Conservation (phyloP, 139 green algal genomes). For the Picochlorum sp. region DNA sequence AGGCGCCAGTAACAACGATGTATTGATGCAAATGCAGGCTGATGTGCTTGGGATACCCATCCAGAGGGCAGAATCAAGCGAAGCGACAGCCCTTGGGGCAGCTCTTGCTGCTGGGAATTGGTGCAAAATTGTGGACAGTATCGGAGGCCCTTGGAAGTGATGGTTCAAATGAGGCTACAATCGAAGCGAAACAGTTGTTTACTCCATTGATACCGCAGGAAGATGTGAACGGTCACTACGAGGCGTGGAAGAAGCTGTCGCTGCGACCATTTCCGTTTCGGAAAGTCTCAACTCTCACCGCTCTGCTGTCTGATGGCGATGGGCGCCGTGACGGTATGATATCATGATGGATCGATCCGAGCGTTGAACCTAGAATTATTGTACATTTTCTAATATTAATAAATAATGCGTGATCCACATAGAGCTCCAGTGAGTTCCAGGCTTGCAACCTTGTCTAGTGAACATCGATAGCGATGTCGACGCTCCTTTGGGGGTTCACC, state of each 20-base stretch:
- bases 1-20: slow-evolving; percentile 71
- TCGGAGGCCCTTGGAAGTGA: slow-evolving; percentile 35
- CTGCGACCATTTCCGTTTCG: background rate
- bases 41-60: slow-evolving; percentile 73
- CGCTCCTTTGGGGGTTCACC: background rate
- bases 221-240: slow-evolving; percentile 18
- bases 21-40: slow-evolving; percentile 92
- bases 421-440: no score
- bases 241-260: slow-evolving; percentile 55
- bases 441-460: no score
- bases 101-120: slow-evolving; percentile 84
- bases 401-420: no score
- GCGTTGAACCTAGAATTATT: no score
- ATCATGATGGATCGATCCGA: no score
- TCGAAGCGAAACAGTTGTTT: slow-evolving; percentile 23
- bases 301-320: no score
- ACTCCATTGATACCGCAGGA: slow-evolving; percentile 13
- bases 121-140: slow-evolving; percentile 67
- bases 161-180: slow-evolving; percentile 2
- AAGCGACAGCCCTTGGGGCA: slow-evolving; percentile 88
- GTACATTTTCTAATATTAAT: no score
- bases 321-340: no score
- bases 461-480: background rate
- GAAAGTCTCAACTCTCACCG: no score
- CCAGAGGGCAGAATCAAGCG: slow-evolving; percentile 65